A percentile compares a stretch with the other conserved stretches of the same genome.
Conservation (phyloP, 2,329 filamentous ascomycete genomes). For the Arthrobotrys entomopaga region DNA sequence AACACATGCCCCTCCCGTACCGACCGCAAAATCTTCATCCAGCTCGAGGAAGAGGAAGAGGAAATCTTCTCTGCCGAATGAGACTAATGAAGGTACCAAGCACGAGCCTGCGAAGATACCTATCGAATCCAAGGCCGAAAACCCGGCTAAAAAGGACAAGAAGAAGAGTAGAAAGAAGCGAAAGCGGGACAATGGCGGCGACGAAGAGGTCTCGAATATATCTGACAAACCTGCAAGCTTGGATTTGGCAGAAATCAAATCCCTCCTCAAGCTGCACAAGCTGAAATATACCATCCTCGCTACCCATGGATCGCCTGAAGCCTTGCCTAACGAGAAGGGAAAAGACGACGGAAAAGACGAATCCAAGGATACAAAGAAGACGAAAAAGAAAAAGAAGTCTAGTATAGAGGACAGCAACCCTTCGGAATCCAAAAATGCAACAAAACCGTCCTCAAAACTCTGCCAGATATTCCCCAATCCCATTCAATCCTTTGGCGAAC, state of each 20-base stretch:
- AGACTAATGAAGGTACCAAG: background rate
- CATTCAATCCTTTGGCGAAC: constrained; percentile 77
- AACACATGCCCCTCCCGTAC: constrained; percentile 19
- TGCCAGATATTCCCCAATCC: constrained; percentile 80
- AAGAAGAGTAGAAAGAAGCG: constrained; percentile 33
- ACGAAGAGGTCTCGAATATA: constrained; percentile 59
- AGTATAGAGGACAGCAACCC: constrained; percentile 69
- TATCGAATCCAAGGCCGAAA: constrained; percentile 3
- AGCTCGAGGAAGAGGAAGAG: constrained; percentile 44
- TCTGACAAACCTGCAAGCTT: constrained; percentile 59
- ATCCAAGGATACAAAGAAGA: constrained; percentile 62
- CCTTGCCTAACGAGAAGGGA: no score
- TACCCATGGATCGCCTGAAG: constrained; percentile 60
- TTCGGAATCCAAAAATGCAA: constrained; percentile 61
- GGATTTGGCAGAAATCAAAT: constrained; percentile 72
- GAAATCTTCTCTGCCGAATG: constrained; percentile 23
- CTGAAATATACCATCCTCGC: constrained; percentile 84
- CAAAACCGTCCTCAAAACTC: constrained; percentile 64
- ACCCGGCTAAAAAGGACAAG: constrained; percentile 12
- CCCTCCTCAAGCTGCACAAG: constrained; percentile 78
- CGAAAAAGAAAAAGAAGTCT: constrained; percentile 66
- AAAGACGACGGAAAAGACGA: constrained; percentile 55
- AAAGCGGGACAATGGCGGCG: constrained; percentile 39
- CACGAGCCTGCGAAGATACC: background rate
- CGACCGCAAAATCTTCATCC: constrained; percentile 4